These are phyloP conservation scores for Salix purpurea DNA, from an alignment of 345 rosid species.

Conservation along the genomic window DNA sequence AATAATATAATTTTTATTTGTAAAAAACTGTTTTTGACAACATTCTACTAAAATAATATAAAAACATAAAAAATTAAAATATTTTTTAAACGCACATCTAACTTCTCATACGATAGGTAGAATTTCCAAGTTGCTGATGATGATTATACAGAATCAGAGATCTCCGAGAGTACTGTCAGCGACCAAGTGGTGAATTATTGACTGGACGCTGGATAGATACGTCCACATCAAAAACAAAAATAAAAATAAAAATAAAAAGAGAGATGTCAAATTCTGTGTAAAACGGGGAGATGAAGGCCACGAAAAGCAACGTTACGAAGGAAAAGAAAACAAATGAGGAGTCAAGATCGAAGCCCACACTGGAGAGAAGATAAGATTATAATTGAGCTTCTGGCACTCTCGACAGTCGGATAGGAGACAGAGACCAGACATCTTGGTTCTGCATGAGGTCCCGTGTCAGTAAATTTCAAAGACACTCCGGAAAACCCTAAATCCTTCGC, in stretches of 20 bases:
- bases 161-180: too few relatives aligned
- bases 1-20: too few relatives aligned
- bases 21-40: too few relatives aligned
- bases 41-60: too few relatives aligned
- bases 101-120: too few relatives aligned
- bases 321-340: slow-evolving; percentile 18
- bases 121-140: too few relatives aligned
- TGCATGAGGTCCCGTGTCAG: slow-evolving; percentile 19
- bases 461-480: background rate
- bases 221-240: background rate
- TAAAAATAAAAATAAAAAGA: too few relatives aligned
- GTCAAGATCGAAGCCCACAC: slow-evolving; percentile 30
- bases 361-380: slow-evolving; percentile 27
- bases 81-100: too few relatives aligned
- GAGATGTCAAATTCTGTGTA: background rate
- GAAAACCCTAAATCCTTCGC: slow-evolving; percentile 5
- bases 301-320: background rate
- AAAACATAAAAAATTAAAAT: too few relatives aligned
- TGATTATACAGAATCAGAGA: background rate
- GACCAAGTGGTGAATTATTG: background rate
- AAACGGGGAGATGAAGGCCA: slow-evolving; percentile 6
- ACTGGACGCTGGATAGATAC: background rate
- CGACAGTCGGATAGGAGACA: slow-evolving; percentile 12
- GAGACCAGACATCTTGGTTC: slow-evolving; percentile 19
- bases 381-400: slow-evolving; percentile 12